Evolutionary conservation across 495 filamentous ascomycete species (phyloP), one percentile per base, ranked within the genome.

Genomic region (Aspergillus biplanus): DNA sequence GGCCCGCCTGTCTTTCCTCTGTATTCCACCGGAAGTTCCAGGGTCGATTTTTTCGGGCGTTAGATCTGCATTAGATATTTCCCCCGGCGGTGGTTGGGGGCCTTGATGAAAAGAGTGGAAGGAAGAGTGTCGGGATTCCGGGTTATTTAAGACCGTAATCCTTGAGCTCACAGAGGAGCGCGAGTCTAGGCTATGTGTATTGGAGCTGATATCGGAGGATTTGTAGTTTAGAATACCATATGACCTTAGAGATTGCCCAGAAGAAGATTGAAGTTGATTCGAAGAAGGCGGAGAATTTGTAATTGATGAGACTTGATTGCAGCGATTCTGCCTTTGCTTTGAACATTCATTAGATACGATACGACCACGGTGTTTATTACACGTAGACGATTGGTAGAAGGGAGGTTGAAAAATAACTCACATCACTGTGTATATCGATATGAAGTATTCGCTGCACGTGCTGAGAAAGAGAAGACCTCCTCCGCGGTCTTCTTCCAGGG

Each of bases 401-500:
- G 27, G 12, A 53, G 27, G 46, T 33, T 27, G 21, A 21, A 54
- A 58, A 33, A 49, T 15, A 50, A 59, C 72, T 63, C 61, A 76
- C 77, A 64, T 72, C 71, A 5, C 55, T 64, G 13, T 63, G 49
- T 47, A 65, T 72, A 56, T 75, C 75, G 7, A 67, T 54, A 52
- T 68, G 65, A 11, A 79, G 64, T 13, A 73, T 67, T 13, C 77
- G 77, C 42, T 77, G 74, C 27, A 79, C 64, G 16, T 75, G 74
- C 52, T 72, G 67, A 7, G 77, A 69, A 62, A 79, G 64, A 11
- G 75, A 79, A 13, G 70, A 71, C 9, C 15, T 11, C 71, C 74
- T 68, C 18, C 73, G 71, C 60, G 62, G 58, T 35, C 69, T 70
- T 65, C 63, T 65, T 56, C 58, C 62, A 33, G 62, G 67, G 63